Evolutionary conservation across 495 filamentous ascomycete species (phyloP).

Genomic region (Neurospora sp.): DNA sequence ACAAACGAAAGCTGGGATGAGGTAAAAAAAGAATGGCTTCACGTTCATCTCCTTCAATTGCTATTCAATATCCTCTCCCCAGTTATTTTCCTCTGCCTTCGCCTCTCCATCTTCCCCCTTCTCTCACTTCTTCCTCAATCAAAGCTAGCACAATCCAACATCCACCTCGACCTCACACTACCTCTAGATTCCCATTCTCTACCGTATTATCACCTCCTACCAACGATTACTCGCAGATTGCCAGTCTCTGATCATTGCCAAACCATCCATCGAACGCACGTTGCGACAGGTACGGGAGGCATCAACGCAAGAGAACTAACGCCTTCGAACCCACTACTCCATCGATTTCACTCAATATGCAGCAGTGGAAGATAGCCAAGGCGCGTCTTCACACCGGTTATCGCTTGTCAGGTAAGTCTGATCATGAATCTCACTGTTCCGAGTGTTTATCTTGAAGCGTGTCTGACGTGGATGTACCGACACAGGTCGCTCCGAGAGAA

Average conservation of each 20-base stretch:
- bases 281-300: not conserved
- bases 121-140: too few relatives aligned
- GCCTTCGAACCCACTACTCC: not conserved
- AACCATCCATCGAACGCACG: not conserved
- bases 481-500: not conserved
- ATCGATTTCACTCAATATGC: not conserved
- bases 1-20: too few relatives aligned
- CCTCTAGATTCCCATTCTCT: too few relatives aligned
- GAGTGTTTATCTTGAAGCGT: not conserved
- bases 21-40: too few relatives aligned
- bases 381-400: not conserved
- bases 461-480: not conserved
- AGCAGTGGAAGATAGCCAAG: not conserved
- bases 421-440: not conserved
- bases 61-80: too few relatives aligned
- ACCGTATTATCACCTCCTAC: too few relatives aligned
- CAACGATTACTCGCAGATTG: too few relatives aligned
- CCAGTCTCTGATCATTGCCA: not conserved
- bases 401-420: not conserved
- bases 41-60: too few relatives aligned
- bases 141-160: too few relatives aligned
- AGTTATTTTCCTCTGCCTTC: too few relatives aligned
- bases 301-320: not conserved
- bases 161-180: too few relatives aligned
- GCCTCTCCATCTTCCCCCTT: too few relatives aligned